Conservation (phyloP, 169 alveolate species). For the Eimeria necatrix region DNA sequence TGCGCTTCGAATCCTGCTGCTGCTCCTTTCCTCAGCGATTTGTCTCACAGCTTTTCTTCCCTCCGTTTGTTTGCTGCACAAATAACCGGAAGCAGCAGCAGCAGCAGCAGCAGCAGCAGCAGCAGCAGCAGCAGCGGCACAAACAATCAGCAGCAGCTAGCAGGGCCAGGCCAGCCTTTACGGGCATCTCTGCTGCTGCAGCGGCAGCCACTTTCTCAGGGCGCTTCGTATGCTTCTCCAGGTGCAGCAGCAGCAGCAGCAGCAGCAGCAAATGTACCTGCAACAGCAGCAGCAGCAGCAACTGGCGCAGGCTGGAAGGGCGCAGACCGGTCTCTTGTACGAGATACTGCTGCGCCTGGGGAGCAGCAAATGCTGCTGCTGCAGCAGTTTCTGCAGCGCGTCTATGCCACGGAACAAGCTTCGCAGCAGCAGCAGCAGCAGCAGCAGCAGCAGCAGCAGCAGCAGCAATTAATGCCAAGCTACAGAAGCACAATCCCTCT, state of each 20-base stretch:
- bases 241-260: conserved; percentile 24
- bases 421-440: conserved; percentile 19
- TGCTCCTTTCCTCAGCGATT: background rate
- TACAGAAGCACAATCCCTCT: background rate
- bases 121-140: conserved; percentile 2
- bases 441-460: background rate
- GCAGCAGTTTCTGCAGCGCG: conserved; percentile 33
- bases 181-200: background rate
- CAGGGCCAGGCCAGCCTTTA: background rate
- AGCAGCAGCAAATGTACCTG: conserved; percentile 2
- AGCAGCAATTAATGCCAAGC: background rate
- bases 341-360: conserved; percentile 20
- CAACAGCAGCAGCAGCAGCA: conserved; percentile 29
- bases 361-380: conserved; percentile 42
- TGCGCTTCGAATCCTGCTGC: background rate
- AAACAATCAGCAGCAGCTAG: conserved; percentile 5
- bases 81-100: background rate
- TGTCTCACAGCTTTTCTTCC: no score
- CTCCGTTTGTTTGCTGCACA: background rate
- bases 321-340: background rate
- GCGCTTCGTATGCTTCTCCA: background rate
- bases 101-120: no score
- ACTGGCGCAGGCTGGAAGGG: background rate
- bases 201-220: background rate
- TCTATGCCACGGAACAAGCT: background rate